Percentiles rank a stretch among this genome's conserved stretches.
Evolutionary conservation across 2,329 filamentous ascomycete genomes (phyloP).

Genomic region (Fusarium udum): DNA sequence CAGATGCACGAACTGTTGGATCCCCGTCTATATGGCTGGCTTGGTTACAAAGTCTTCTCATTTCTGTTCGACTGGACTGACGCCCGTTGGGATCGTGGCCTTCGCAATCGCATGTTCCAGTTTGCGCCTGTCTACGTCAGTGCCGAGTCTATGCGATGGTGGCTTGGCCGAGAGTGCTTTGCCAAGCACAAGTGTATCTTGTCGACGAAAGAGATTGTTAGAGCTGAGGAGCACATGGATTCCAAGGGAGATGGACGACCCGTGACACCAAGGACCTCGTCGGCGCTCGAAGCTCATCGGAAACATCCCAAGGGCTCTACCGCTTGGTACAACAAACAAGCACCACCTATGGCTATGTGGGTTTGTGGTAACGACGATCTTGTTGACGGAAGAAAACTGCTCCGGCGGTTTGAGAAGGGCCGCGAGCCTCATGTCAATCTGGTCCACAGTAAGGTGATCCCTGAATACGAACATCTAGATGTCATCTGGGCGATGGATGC

Average conservation of each 20-base stretch:
- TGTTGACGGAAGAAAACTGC: constrained; percentile 80
- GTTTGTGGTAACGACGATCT: constrained; percentile 83
- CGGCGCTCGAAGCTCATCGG: constrained; percentile 47
- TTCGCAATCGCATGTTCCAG: constrained; percentile 86
- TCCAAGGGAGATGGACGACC: constrained; percentile 48
- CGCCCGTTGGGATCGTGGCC: constrained; percentile 80
- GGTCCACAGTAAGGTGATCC: constrained; percentile 83
- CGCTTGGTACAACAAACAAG: constrained; percentile 84
- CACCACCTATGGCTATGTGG: constrained; percentile 89
- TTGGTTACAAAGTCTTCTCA: constrained; percentile 89
- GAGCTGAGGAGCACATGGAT: constrained; percentile 69
- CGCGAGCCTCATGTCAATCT: constrained; percentile 83
- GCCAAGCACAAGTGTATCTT: constrained; percentile 83
- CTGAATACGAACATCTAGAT: constrained; percentile 92
- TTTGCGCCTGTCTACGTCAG: constrained; percentile 92
- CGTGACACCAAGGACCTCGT: constrained; percentile 35
- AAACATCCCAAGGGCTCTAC: constrained; percentile 59
- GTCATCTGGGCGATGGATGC: constrained; percentile 95
- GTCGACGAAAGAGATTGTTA: constrained; percentile 75
- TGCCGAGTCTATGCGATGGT: constrained; percentile 93
- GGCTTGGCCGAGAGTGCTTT: constrained; percentile 89
- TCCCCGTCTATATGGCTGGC: constrained; percentile 75
- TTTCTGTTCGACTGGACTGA: constrained; percentile 93
- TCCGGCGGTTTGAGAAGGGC: constrained; percentile 77
- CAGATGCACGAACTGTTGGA: constrained; percentile 76